These are phyloP conservation scores for Aegilops bicornis DNA, from an alignment of 176 grass and related monocot species.

Conservation along the genomic window DNA sequence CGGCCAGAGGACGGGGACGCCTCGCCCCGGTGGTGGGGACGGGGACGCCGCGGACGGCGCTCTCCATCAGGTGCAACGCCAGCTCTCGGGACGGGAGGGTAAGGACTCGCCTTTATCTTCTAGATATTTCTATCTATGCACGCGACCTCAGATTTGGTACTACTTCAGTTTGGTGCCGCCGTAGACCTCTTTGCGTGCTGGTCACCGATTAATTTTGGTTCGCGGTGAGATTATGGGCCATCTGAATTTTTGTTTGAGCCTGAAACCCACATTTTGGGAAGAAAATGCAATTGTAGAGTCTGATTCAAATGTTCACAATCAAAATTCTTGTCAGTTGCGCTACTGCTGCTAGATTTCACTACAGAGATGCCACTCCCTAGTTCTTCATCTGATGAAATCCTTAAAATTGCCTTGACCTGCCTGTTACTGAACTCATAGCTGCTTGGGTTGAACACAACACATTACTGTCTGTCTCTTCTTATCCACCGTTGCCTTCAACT, in stretches of 20 bases:
- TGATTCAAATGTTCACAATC: too few species aligned
- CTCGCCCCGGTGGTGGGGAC: constrained; percentile 32
- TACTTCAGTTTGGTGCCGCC: not conserved
- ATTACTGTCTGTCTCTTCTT: too few species aligned
- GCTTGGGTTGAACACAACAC: too few species aligned
- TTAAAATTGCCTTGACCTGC: too few species aligned
- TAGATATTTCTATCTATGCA: not conserved
- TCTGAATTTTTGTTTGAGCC: not conserved
- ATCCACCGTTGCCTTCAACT: too few species aligned
- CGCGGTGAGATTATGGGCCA: not conserved
- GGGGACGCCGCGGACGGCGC: constrained; percentile 6
- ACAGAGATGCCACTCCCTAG: too few species aligned
- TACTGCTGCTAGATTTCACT: too few species aligned
- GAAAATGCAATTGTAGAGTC: too few species aligned
- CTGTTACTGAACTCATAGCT: too few species aligned
- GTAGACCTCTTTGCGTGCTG: not conserved
- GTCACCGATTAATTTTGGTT: not conserved
- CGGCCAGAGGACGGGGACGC: not conserved
- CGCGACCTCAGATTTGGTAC: not conserved
- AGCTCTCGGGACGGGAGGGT: constrained; percentile 54
- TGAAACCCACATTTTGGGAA: too few species aligned
- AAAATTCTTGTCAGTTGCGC: too few species aligned
- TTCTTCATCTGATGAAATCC: too few species aligned
- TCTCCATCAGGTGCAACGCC: constrained; percentile 43
- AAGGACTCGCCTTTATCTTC: not conserved